Evolutionary conservation across 495 filamentous ascomycete species (phyloP).

Genomic region (Pyronema omphalodes): DNA sequence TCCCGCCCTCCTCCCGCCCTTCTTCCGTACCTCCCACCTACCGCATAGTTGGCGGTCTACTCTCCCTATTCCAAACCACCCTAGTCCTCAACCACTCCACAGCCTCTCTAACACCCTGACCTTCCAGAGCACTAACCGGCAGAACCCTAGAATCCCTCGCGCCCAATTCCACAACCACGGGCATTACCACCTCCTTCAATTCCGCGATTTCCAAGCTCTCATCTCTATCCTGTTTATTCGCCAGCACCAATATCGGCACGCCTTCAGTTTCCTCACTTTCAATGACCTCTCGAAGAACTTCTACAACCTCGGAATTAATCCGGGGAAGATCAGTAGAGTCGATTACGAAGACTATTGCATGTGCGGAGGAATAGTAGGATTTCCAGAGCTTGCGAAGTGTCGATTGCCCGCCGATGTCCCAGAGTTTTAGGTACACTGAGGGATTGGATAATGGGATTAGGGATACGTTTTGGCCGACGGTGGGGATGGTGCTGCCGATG

Average conservation of each 20-base stretch:
- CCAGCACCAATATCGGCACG: constrained; percentile 78
- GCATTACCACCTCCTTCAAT: constrained; percentile 88
- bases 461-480: constrained; percentile 91
- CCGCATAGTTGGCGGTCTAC: constrained; percentile 78
- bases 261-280: constrained; percentile 69
- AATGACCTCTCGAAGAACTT: constrained; percentile 48
- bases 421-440: constrained; percentile 93
- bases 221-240: constrained; percentile 95
- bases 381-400: constrained; percentile 83
- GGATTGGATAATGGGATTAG: constrained; percentile 68
- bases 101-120: constrained; percentile 64
- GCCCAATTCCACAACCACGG: constrained; percentile 86
- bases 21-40: too few species aligned
- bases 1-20: too few species aligned
- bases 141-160: constrained; percentile 72
- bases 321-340: constrained; percentile 80
- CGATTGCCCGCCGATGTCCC: constrained; percentile 93
- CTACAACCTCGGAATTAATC: constrained; percentile 66
- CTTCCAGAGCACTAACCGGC: constrained; percentile 77
- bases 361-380: constrained; percentile 79
- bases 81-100: constrained; percentile 86
- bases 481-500: constrained; percentile 66
- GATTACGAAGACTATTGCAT: constrained; percentile 94
- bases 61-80: constrained; percentile 93
- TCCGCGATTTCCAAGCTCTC: constrained; percentile 93